Evolutionary conservation across 345 rosid genomes (phyloP), one percentile per base, ranked within the genome.

Genomic region (Arabidopsis suecica): DNA sequence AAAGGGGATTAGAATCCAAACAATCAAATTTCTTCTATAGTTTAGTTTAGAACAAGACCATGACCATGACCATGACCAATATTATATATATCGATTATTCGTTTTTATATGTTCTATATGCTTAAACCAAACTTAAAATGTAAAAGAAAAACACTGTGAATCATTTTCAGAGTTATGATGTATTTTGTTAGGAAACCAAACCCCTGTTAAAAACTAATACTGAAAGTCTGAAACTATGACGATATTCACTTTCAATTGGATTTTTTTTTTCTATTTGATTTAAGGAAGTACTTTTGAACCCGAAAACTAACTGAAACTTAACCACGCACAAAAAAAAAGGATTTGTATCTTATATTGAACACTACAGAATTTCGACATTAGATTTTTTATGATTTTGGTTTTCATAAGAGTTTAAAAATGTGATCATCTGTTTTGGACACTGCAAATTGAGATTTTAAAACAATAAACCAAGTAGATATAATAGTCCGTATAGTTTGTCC

Each of bases 21-120:
- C 32, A 28, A 28, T 28, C 32, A 28, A 28, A 28, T 25, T 25
- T 25, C 28, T 5, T 14, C 50, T 36, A 25, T 66, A 50, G 37
- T 67, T 9, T 53, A 40, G 61, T 53, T 12, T 42, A 38, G 25
- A 25, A 68, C 48, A 68, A 53, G 63, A 32, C 42, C 6, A 7
- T 16, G 54, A 34, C 42, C 6, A 7, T 16, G 54, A 34, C 5
- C 64, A 56, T 16, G 18, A 16, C 18, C 18, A 59, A 9, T 54
- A 1, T 34, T 34, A 6, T 34, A 34, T 5, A 16, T 16, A 16
- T 7, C 37, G 37, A 34, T 34, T 33, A 5, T 33, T 33, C 36
- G 36, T 33, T 33, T 33, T 33, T 33, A 33, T 28, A 28, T 2
- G 32, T 28, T 3, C 32, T 28, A 28, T 28, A 28, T 28, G 32